These are phyloP conservation scores for Cladosporium sp. DNA, from an alignment of 2,329 filamentous ascomycete species.

Conservation along the genomic window DNA sequence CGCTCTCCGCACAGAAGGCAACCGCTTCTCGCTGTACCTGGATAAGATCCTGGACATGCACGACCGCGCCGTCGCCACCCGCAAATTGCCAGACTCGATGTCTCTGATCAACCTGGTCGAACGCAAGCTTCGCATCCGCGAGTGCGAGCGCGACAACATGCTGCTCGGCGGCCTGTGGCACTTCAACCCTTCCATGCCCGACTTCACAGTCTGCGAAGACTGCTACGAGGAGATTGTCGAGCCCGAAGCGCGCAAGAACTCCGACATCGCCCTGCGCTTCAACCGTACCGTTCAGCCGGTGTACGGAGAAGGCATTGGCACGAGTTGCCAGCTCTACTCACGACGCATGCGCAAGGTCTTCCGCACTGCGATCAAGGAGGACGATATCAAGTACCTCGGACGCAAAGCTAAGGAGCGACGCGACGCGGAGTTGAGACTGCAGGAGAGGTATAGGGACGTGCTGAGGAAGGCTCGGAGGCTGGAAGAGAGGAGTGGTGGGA, in stretches of 20 bases:
- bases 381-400: slow-evolving; percentile 68
- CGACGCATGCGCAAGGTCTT: slow-evolving; percentile 76
- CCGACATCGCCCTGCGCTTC: slow-evolving; percentile 65
- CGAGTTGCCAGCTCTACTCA: slow-evolving; percentile 78
- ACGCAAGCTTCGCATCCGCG: slow-evolving; percentile 58
- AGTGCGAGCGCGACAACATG: slow-evolving; percentile 68
- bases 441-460: slow-evolving; percentile 52
- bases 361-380: slow-evolving; percentile 62
- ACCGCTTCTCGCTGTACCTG: slow-evolving; percentile 59
- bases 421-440: slow-evolving; percentile 61
- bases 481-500: slow-evolving; percentile 43
- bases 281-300: slow-evolving; percentile 62
- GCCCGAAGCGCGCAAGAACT: slow-evolving; percentile 61
- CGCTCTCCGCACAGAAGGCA: slow-evolving; percentile 65
- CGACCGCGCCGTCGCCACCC: slow-evolving; percentile 42
- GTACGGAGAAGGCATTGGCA: slow-evolving; percentile 50
- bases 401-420: slow-evolving; percentile 60
- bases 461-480: slow-evolving; percentile 41
- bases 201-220: slow-evolving; percentile 80
- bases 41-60: slow-evolving; percentile 59
- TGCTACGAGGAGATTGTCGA: slow-evolving; percentile 81
- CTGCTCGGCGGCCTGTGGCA: slow-evolving; percentile 71
- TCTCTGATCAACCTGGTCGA: slow-evolving; percentile 66
- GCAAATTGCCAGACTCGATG: slow-evolving; percentile 55
- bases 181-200: slow-evolving; percentile 67